phyloP scores from a whole-genome alignment of 2,329 filamentous ascomycete genomes.

The Sporothrix protearum region DNA sequence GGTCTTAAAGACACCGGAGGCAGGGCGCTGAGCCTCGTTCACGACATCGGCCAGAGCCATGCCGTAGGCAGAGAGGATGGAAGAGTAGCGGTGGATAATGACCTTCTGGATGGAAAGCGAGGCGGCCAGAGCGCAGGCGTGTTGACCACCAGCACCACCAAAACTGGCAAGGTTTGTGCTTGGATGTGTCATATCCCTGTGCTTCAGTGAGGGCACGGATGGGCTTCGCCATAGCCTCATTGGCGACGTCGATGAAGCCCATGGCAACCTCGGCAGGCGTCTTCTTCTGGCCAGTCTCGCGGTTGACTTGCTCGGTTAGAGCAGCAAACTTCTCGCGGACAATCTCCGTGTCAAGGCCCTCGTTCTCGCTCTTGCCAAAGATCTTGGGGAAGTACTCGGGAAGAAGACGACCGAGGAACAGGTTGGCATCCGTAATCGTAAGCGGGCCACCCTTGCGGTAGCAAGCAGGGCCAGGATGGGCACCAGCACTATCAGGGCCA shows the following conservation, averaged over 20 bases:
- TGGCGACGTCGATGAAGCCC: slow-evolving; percentile 65
- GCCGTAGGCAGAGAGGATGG: slow-evolving; percentile 83
- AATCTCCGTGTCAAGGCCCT: slow-evolving; percentile 71
- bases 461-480: slow-evolving; percentile 64
- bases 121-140: slow-evolving; percentile 81
- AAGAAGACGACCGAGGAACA: slow-evolving; percentile 55
- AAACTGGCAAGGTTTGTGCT: slow-evolving; percentile 89
- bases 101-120: slow-evolving; percentile 81
- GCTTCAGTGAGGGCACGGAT: slow-evolving; percentile 88
- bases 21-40: slow-evolving; percentile 78
- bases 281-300: slow-evolving; percentile 45
- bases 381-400: slow-evolving; percentile 66
- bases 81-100: slow-evolving; percentile 80
- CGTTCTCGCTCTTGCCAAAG: slow-evolving; percentile 62
- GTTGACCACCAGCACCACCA: slow-evolving; percentile 85
- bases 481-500: slow-evolving; percentile 73
- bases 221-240: slow-evolving; percentile 69
- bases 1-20: slow-evolving; percentile 56
- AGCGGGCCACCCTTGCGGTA: slow-evolving; percentile 55
- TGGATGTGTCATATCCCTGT: slow-evolving; percentile 86
- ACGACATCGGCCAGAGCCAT: slow-evolving; percentile 92
- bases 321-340: slow-evolving; percentile 79
- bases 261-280: slow-evolving; percentile 61
- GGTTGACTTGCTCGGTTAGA: slow-evolving; percentile 76
- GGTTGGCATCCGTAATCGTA: slow-evolving; percentile 60